Evolutionary conservation across 2,329 filamentous ascomycete species (phyloP).

Genomic region (Myriangium duriaei): DNA sequence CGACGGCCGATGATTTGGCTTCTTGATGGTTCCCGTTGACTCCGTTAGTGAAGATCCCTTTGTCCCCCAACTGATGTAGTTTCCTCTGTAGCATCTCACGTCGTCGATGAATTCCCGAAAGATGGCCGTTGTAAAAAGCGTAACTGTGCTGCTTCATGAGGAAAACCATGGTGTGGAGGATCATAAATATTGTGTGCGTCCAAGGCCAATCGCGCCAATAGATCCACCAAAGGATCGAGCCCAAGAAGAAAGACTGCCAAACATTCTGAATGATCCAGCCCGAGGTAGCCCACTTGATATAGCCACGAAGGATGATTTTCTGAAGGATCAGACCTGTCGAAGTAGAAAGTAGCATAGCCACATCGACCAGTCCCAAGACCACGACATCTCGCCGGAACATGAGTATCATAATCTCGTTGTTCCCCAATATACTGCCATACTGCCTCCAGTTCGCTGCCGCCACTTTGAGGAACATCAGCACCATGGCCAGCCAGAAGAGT

Average conservation of each 20-base stretch:
- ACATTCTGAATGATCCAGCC: slow-evolving; percentile 67
- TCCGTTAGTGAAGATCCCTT: slow-evolving; percentile 27
- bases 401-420: slow-evolving; percentile 56
- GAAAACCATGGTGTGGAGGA: slow-evolving; percentile 61
- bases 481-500: slow-evolving; percentile 62
- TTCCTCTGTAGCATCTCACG: slow-evolving; percentile 32
- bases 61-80: slow-evolving; percentile 45
- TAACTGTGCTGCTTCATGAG: slow-evolving; percentile 79
- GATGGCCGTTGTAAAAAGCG: slow-evolving; percentile 64
- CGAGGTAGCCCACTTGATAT: slow-evolving; percentile 51
- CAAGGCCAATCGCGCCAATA: slow-evolving; percentile 66
- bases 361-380: slow-evolving; percentile 48
- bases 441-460: slow-evolving; percentile 54
- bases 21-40: slow-evolving; percentile 9
- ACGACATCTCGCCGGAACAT: slow-evolving; percentile 49
- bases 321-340: slow-evolving; percentile 56
- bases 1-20: slow-evolving; percentile 9
- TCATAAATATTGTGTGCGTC: slow-evolving; percentile 70
- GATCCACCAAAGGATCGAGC: slow-evolving; percentile 50
- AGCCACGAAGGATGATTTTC: slow-evolving; percentile 44
- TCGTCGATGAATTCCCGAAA: slow-evolving; percentile 44
- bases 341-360: slow-evolving; percentile 54
- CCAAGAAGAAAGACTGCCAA: slow-evolving; percentile 57
- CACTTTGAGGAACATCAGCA: slow-evolving; percentile 53
- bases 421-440: slow-evolving; percentile 57